phyloP scores from a whole-genome alignment of 495 filamentous ascomycete species.

The Chlorociboria aeruginascens region DNA sequence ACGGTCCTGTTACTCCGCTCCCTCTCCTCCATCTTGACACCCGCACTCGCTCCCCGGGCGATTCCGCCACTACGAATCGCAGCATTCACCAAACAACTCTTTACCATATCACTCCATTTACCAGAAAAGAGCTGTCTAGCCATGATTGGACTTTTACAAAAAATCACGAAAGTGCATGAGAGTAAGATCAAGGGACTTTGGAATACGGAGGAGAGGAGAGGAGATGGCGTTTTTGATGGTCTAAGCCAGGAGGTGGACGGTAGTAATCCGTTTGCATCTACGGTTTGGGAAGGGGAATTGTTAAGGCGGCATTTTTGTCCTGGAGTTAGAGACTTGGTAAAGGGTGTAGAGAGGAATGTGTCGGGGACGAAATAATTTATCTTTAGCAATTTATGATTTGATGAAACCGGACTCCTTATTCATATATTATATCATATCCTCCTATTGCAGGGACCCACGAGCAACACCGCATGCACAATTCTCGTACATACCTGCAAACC shows the following conservation, averaged over 20 bases:
- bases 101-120: conserved; percentile 67
- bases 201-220: conserved; percentile 82
- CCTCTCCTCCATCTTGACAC: conserved; percentile 63
- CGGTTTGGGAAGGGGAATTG: conserved; percentile 89
- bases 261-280: conserved; percentile 80
- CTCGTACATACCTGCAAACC: too few relatives aligned
- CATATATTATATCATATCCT: too few relatives aligned
- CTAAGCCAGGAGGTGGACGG: conserved; percentile 51
- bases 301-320: conserved; percentile 76
- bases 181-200: conserved; percentile 60
- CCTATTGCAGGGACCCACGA: too few relatives aligned
- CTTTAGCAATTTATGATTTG: neutral
- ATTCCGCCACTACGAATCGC: conserved; percentile 70
- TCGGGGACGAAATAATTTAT: conserved; percentile 12
- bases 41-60: conserved; percentile 45
- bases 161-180: conserved; percentile 61
- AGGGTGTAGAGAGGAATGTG: conserved; percentile 54
- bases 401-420: too few relatives aligned
- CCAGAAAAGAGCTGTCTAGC: conserved; percentile 82
- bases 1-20: conserved; percentile 82
- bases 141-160: conserved; percentile 56
- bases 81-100: conserved; percentile 84
- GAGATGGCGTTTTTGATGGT: conserved; percentile 49
- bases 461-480: too few relatives aligned
- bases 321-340: conserved; percentile 65